Base-by-base conservation (phyloP, 179 eudicot species). In the Spinacia oleracea region DNA sequence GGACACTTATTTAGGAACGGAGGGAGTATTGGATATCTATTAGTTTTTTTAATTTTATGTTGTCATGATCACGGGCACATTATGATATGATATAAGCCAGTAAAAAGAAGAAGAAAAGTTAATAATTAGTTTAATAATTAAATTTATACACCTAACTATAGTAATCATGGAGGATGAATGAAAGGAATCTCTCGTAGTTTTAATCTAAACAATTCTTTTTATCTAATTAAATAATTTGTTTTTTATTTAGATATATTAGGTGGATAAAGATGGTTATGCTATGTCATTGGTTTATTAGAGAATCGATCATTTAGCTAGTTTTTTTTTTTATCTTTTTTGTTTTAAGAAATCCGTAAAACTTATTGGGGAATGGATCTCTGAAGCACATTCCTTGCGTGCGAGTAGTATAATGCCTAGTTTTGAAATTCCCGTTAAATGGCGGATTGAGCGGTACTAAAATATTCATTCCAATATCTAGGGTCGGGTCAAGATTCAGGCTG, bases 131-230 rank as follows among this genome's bases (percentile, higher is more conserved):
- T n/a, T n/a, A n/a, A n/a, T n/a, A n/a, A n/a, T n/a, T n/a, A n/a
- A n/a, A n/a, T n/a, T n/a, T 79, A 77, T 66, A 82, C 77, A 77
- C 81, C 70, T 80, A 71, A 80, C 73, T 77, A 51, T 51, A 62
- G 73, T 82, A 77, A 85, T 85, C 77, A 82, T 82, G 69, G 74
- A 68, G 78, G 51, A 80, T 72, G 66, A 82, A 63, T 79, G 87
- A 85, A 82, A 63, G 81, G 87, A 85, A 82, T 82, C 83, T 85
- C n/a, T n/a, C n/a, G n/a, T n/a, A n/a, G n/a, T n/a, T n/a, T 32
- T 77, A 78, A 75, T 77, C 48, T 80, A 82, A 70, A 83, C 62
- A 73, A 25, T 43, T 31, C n/a, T 23, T 70, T 58, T 14, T 75
- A 32, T 7, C 67, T 10, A 23, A 8, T 7, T 9, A 48, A 9